A percentile compares a stretch with the other conserved stretches of the same genome.
Conservation (phyloP, 805 yeast genomes). For the Nadsonia fulvescens region DNA sequence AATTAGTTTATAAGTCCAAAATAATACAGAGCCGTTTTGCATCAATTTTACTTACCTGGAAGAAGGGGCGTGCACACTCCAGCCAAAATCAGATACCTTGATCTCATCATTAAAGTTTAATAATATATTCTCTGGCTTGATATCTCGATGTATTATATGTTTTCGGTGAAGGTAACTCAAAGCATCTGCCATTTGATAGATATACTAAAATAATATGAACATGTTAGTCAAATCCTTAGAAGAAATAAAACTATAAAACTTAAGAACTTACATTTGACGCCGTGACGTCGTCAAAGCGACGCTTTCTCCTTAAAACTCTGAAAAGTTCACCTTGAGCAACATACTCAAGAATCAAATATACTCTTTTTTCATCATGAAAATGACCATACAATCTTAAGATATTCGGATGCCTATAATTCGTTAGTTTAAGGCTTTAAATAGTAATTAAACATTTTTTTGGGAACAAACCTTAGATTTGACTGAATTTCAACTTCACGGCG, state of each 20-base stretch:
- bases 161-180: conserved; percentile 60
- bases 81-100: conserved; percentile 87
- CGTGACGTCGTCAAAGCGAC: conserved; percentile 49
- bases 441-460: too few species aligned
- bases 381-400: conserved; percentile 69
- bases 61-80: conserved; percentile 64
- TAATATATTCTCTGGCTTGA: conserved; percentile 84
- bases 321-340: conserved; percentile 78
- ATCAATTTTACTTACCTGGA: too few species aligned
- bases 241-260: not conserved
- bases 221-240: too few species aligned
- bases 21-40: conserved; percentile 1
- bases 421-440: too few species aligned
- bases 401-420: conserved; percentile 59
- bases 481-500: conserved; percentile 88
- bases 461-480: conserved; percentile 46
- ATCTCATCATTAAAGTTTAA: conserved; percentile 58
- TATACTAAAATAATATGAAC: too few species aligned
- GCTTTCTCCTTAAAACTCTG: conserved; percentile 44
- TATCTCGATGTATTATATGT: conserved; percentile 76
- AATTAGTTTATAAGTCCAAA: not conserved
- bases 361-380: conserved; percentile 65
- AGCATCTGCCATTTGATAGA: conserved; percentile 70
- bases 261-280: conserved; percentile 49
- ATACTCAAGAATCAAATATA: conserved; percentile 71